Evolutionary conservation across 441 rosid genomes (phyloP), one percentile per base, ranked within the genome.

Genomic region (Populus tomentosa): DNA sequence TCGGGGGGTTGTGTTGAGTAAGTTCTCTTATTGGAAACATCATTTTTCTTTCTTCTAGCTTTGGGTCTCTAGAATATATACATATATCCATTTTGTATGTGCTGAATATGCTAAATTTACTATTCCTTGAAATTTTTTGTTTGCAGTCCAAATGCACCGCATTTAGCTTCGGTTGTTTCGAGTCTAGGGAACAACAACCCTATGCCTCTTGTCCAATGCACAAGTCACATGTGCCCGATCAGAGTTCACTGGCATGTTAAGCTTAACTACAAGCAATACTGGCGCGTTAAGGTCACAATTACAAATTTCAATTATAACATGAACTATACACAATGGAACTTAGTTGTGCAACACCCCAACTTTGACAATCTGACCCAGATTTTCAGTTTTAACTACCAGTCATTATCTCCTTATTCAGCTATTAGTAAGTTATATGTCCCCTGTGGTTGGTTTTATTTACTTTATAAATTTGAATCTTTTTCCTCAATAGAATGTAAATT

Each of bases 181-280:
- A 26, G 20, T 28, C 21, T 42, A 32, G 71, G 71, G 23, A 85
- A 81, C 73, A 87, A 79, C 81, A 84, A 66, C 82, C 83, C 72
- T 8, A 56, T 81, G 8, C 97, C 97, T 59, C 85, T 90, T 13
- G 78, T 90, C 67, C 97, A 82, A 77, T 94, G 98, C 82, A 91
- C 98, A 13, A 78, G 73, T 20, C 97, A 92, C 78, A 90, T 94
- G 98, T 94, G 98, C 82, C 98, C 98, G 4, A 74, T 91, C 75
- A 78, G 95, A 88, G 82, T 92, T 81, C 98, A 94, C 74, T 94
- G 98, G 98, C 98, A 94, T 82, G 87, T 94, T 0, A 91, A 94
- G 77, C 85, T 87, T 30, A 94, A 90, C 87, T 92, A 92, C 90
- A 84, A 83, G 85, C 86, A 86, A 76, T 92, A 94, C 75, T 92